phyloP scores from a whole-genome alignment of 169 alveolate genomes.

The Eimeria maxima region DNA sequence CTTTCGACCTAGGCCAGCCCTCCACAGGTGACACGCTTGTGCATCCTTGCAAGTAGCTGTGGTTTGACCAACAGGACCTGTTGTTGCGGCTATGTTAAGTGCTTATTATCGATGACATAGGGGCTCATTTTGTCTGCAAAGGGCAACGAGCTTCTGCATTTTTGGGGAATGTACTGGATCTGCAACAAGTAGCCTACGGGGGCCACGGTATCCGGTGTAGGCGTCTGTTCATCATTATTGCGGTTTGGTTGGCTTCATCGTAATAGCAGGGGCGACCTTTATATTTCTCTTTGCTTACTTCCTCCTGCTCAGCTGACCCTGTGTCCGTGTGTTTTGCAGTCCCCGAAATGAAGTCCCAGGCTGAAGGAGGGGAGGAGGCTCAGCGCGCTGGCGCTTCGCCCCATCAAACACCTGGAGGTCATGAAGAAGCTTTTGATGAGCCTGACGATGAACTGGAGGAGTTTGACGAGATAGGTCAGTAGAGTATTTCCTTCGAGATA shows the following conservation, averaged over 20 bases:
- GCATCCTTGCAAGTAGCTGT: neutral
- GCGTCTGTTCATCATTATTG: neutral
- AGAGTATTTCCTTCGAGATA: neutral
- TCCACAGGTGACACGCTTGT: neutral
- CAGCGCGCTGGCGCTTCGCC: slow-evolving; percentile 72
- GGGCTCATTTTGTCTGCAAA: neutral
- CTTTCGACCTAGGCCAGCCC: neutral
- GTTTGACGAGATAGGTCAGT: slow-evolving; percentile 84
- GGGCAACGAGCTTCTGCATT: neutral
- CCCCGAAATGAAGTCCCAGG: slow-evolving; percentile 39
- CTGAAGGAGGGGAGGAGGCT: slow-evolving; percentile 57
- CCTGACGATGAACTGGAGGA: slow-evolving; percentile 86
- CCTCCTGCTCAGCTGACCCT: neutral
- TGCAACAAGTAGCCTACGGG: neutral
- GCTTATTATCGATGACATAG: neutral
- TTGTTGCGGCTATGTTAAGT: neutral
- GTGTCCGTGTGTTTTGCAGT: neutral
- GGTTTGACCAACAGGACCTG: neutral
- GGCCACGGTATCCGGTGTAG: neutral
- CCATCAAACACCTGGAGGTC: slow-evolving; percentile 46
- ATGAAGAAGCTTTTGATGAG: slow-evolving; percentile 83
- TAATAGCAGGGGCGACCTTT: neutral
- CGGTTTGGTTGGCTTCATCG: neutral
- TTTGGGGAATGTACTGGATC: neutral
- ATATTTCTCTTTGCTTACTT: neutral